A percentile compares a stretch with the other conserved stretches of the same genome.
Evolutionary conservation across 2,329 filamentous ascomycete genomes (phyloP).

Genomic region (Aspergillus proliferans): DNA sequence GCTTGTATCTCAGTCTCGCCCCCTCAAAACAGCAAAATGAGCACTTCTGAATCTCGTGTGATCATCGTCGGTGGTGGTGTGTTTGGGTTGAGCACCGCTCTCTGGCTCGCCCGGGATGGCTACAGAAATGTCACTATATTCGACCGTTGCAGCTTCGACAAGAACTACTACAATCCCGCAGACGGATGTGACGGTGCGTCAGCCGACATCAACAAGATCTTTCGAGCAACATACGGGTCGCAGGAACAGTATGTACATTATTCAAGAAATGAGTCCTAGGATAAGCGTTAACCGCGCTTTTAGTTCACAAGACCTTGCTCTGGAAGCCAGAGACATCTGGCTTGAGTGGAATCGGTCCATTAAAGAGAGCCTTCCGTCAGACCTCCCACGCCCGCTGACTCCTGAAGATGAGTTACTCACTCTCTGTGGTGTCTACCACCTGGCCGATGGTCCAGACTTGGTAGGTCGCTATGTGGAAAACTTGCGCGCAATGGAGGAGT

Average conservation of each 20-base stretch:
- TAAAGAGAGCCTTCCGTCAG: constrained; percentile 4
- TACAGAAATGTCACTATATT: constrained; percentile 44
- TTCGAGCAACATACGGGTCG: constrained; percentile 27
- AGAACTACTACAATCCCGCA: constrained; percentile 1
- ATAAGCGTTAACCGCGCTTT: background rate
- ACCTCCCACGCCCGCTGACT: constrained; percentile 15
- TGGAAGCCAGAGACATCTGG: constrained; percentile 28
- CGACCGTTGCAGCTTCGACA: constrained; percentile 24
- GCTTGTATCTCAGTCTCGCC: too few relatives aligned
- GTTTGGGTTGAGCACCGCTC: constrained; percentile 46
- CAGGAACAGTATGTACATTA: background rate
- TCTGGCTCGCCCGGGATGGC: constrained; percentile 23
- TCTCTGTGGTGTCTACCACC: constrained; percentile 13
- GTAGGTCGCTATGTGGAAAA: constrained; percentile 12
- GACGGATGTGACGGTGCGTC: constrained; percentile 2
- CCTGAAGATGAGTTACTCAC: constrained; percentile 15
- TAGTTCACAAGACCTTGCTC: constrained; percentile 21
- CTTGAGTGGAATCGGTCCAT: constrained; percentile 20
- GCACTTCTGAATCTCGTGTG: constrained; percentile 8
- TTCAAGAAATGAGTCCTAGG: background rate
- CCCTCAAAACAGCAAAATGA: constrained; percentile 3
- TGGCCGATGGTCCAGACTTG: constrained; percentile 10
- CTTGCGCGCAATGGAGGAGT: constrained; percentile 10
- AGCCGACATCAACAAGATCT: constrained; percentile 47
- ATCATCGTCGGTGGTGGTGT: constrained; percentile 49